Evolutionary conservation across 2,329 filamentous ascomycete species (phyloP), one percentile per base, ranked within the genome.

Genomic region (Talaromyces piceae): DNA sequence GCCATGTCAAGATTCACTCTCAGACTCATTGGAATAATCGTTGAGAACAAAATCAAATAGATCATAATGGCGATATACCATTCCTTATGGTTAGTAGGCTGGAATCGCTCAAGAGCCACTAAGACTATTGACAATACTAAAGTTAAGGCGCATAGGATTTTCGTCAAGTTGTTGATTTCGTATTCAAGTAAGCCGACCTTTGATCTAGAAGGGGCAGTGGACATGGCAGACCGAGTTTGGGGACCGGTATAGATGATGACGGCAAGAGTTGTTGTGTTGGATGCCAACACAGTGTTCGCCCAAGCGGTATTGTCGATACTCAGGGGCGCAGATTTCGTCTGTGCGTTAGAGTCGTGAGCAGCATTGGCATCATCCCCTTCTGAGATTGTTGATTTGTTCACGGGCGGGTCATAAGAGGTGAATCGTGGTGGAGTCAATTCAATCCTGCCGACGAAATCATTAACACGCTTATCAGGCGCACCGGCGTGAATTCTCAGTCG

Each of bases 61-160:
- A 91, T 85, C 83, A 95, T 93, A 61, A 97, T 95, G 57, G 94
- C 91, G 58, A 97, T 83, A 67, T 97, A 98, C 93, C 93, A 98
- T 52, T 67, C 59, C 57, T 76, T 75, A 54, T 74, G 67, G 50
- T 73, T 74, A 5, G 66, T 73, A 30, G 69, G 69, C 54, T 84
- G 77, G 57, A 95, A 93, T 0, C 88, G 86, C 67, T 96, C 84
- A 2, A 97, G 72, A 0, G 88, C 90, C 4, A 98, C 93, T 7
- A 98, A 79, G 39, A 95, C 78, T 56, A 96, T 78, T 0, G 91
- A 97, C 3, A 98, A 75, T 0, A 86, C 82, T 1, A 97, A 74
- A 0, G 93, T 98, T 54, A 98, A 77, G 5, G 86, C 82, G 62
- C 93, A 98, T 2, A 98, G 77, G 46, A 97, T 98, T 64, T 98